Conservation (phyloP, 129 eudicot species). For the Flaveria sonorensis region DNA sequence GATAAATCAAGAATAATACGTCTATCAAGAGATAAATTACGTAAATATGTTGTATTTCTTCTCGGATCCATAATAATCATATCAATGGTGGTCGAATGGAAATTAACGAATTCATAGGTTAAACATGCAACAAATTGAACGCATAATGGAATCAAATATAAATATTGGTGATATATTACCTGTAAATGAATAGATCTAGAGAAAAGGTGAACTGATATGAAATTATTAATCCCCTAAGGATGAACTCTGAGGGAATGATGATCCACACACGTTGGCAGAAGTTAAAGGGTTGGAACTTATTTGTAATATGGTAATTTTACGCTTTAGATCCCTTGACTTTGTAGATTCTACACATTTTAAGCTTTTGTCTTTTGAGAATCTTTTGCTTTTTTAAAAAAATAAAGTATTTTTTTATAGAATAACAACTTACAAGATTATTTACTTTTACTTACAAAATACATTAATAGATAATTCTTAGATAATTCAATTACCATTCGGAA, state of each 20-base stretch:
- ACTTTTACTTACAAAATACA: too few species aligned
- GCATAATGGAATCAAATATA: not conserved
- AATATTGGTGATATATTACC: conserved; percentile 11
- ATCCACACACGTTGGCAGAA: not conserved
- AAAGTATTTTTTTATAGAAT: not conserved
- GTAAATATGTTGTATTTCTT: not conserved
- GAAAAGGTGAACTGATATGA: not conserved
- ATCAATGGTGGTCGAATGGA: not conserved
- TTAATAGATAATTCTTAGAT: too few species aligned
- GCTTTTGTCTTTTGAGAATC: not conserved
- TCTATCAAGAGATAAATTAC: too few species aligned
- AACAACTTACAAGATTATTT: too few species aligned
- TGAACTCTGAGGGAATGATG: too few species aligned
- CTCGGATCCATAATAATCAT: not conserved
- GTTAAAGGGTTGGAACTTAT: not conserved
- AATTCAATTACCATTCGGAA: too few species aligned
- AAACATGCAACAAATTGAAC: not conserved
- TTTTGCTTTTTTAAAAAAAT: not conserved
- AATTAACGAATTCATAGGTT: too few species aligned
- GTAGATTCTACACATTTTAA: not conserved
- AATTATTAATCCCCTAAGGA: not conserved
- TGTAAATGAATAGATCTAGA: conserved; percentile 18
- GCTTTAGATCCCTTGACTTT: not conserved
- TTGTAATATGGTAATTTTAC: not conserved
- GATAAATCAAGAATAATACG: not conserved